Evolutionary conservation across 169 alveolate species (phyloP).

Genomic region (Eimeria tenella): DNA sequence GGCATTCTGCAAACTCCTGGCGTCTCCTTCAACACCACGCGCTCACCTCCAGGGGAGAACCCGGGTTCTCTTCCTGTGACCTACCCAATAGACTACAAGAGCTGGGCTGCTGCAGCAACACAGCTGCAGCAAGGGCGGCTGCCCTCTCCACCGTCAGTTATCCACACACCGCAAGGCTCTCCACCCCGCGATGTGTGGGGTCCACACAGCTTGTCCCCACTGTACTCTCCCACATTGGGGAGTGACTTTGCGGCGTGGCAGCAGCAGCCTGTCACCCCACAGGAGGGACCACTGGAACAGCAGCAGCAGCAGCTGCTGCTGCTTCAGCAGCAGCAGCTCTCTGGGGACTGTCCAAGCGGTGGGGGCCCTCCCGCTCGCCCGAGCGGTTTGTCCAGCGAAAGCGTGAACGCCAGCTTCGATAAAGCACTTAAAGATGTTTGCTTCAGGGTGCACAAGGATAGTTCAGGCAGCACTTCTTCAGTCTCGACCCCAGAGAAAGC

Average conservation of each 20-base stretch:
- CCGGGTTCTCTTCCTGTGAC: conserved; percentile 16
- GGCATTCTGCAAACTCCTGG: conserved; percentile 20
- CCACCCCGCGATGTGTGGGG: conserved; percentile 60
- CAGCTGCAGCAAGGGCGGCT: conserved; percentile 45
- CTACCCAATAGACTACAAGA: conserved; percentile 17
- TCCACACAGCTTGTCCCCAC: conserved; percentile 21
- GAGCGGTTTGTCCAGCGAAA: conserved; percentile 37
- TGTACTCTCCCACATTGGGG: conserved; percentile 33
- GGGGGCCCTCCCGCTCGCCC: neutral
- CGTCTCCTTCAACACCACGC: neutral
- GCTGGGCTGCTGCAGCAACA: conserved; percentile 58
- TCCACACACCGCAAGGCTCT: conserved; percentile 52
- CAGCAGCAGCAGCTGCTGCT: conserved; percentile 47
- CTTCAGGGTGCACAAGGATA: conserved; percentile 4
- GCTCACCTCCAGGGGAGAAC: neutral
- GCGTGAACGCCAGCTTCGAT: conserved; percentile 29
- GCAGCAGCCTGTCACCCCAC: conserved; percentile 22
- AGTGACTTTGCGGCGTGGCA: conserved; percentile 40
- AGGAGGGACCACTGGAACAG: neutral
- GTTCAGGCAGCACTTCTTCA: conserved; percentile 16
- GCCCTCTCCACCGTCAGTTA: conserved; percentile 60
- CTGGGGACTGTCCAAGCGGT: neutral
- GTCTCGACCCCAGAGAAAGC: conserved; percentile 9
- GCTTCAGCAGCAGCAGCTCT: conserved; percentile 14
- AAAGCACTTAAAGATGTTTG: conserved; percentile 33